Conservation (phyloP, 345 rosid species). For the Eucalyptus urophylla region DNA sequence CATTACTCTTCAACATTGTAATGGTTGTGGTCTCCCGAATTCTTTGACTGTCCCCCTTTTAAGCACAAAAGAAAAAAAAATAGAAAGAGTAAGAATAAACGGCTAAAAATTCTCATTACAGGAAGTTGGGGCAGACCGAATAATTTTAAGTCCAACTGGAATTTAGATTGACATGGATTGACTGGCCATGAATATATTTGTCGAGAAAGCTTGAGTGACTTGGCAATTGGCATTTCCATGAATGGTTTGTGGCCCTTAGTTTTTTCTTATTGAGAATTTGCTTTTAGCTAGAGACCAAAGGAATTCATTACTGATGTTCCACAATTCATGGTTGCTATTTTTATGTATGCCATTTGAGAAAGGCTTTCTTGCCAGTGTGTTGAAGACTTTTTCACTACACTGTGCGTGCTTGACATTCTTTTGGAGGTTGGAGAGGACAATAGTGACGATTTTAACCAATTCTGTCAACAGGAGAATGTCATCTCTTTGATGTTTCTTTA, state of each 20-base stretch:
- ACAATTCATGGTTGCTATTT: not conserved
- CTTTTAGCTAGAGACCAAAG: not conserved
- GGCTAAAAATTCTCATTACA: not conserved
- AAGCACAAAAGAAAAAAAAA: rapidly evolving
- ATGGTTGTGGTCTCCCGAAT: rapidly evolving
- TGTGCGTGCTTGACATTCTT: rapidly evolving
- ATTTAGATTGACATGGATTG: not conserved
- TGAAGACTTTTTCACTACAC: not conserved
- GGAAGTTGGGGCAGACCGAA: rapidly evolving
- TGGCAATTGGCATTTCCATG: not conserved
- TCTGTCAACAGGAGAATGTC: rapidly evolving
- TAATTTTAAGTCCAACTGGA: rapidly evolving
- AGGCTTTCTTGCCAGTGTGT: not conserved
- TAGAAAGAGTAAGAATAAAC: not conserved
- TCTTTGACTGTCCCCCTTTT: not conserved
- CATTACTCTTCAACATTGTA: not conserved
- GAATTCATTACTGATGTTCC: not conserved
- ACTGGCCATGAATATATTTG: not conserved
- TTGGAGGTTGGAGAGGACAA: rapidly evolving
- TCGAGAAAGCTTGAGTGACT: not conserved
- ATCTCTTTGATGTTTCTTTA: not conserved
- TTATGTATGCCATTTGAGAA: not conserved
- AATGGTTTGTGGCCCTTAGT: not conserved
- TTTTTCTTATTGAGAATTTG: rapidly evolving
- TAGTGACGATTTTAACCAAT: rapidly evolving